Evolutionary conservation across 805 yeast genomes (phyloP), one percentile per base, ranked within the genome.

Genomic region (Isabelozyma pseudorhagii): DNA sequence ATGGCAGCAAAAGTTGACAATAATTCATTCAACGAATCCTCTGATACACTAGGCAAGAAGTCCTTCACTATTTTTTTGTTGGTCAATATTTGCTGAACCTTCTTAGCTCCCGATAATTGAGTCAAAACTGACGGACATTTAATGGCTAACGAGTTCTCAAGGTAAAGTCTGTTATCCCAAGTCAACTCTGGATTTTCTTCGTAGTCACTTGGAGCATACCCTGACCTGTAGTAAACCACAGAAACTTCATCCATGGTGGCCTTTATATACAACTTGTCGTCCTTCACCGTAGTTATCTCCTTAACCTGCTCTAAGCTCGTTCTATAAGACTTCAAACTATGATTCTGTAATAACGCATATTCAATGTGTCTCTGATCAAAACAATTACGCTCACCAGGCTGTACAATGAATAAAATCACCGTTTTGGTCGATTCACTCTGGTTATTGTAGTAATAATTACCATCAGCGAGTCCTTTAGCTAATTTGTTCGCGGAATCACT

Each of bases 31-130:
- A 75, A 55, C 8, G 66, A 66, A 0, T 66, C 59, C 2, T 52
- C 50, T 2, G 52, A n/a, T 10, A 69, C 54, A 6, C 59, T 60
- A 0, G 76, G 68, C 18, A 82, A 63, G 53, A 85, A 83, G 45
- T 75, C 66, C 11, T 68, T 56, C 39, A 94, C 57, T 5, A 75
- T 66, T 8, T 65, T 61, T 17, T 75, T 72, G 36, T 80, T 75
- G 0, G 97, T 88, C 47, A 94, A 78, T 25, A 91, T 72, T 66
- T 94, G 99, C 70, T 94, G 99, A 46, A 94, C 79, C 67, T 94
- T 94, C 62, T 94, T 94, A 15, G 96, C 84, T 1, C 99, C 99
- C 18, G 96, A 82, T 50, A 94, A 74, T 68, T 94, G 99, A 1
- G 96, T 89, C 51, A 89, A 71, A 29, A 93, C 71, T 4, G 94